Evolutionary conservation across 495 filamentous ascomycete species (phyloP).

Genomic region (Trypethelium eluteriae): DNA sequence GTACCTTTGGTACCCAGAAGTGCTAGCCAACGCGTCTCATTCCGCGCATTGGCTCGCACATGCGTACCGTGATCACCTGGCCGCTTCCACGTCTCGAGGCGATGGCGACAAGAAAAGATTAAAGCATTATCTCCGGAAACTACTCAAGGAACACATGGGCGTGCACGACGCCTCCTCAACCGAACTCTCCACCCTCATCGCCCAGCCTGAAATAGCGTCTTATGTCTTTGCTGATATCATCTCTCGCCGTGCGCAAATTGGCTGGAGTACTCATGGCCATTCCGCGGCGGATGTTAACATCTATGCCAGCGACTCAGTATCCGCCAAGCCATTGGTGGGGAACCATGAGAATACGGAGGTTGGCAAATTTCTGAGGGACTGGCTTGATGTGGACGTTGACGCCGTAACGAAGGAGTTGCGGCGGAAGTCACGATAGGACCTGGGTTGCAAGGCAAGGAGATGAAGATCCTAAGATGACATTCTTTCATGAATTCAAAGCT

Average conservation of each 20-base stretch:
- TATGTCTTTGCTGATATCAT: conserved; percentile 77
- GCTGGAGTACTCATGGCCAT: conserved; percentile 89
- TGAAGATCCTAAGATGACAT: background rate
- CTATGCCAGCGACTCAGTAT: conserved; percentile 53
- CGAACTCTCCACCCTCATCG: conserved; percentile 62
- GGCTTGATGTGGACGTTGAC: conserved; percentile 71
- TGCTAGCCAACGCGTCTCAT: conserved; percentile 72
- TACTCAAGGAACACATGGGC: conserved; percentile 62
- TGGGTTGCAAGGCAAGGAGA: background rate
- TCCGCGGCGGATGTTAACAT: conserved; percentile 88
- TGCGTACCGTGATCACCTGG: conserved; percentile 52
- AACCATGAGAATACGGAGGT: conserved; percentile 96
- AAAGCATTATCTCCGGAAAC: conserved; percentile 50
- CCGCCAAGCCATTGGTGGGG: conserved; percentile 52
- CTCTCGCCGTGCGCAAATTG: conserved; percentile 76
- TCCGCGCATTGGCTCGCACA: conserved; percentile 62
- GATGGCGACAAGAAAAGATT: conserved; percentile 31
- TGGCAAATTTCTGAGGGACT: conserved; percentile 68
- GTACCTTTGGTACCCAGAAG: conserved; percentile 80
- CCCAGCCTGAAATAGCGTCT: conserved; percentile 42
- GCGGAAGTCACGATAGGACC: conserved; percentile 39
- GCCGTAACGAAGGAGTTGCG: conserved; percentile 65
- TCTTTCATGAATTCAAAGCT: too few relatives aligned
- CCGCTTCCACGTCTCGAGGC: conserved; percentile 20
- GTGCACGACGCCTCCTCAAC: conserved; percentile 62